Evolutionary conservation across 768 basidiomycete species (phyloP).

Genomic region (Tricholoma terreum): DNA sequence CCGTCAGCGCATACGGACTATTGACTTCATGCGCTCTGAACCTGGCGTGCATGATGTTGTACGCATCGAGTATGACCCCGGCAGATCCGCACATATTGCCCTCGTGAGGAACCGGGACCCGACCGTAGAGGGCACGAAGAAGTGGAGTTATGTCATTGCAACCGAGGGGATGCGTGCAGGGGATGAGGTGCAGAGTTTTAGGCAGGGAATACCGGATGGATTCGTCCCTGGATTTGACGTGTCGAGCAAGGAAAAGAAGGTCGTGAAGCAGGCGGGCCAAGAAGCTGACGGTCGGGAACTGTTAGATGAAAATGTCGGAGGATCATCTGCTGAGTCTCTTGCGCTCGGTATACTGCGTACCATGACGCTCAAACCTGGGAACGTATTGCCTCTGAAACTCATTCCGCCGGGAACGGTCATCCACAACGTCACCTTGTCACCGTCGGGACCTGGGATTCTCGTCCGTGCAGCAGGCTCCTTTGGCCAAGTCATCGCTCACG

Average conservation of each 20-base stretch:
- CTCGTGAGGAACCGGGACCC: conserved; percentile 66
- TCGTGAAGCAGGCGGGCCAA: conserved; percentile 13
- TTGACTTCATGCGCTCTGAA: conserved; percentile 83
- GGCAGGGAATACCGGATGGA: conserved; percentile 75
- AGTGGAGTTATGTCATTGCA: conserved; percentile 91
- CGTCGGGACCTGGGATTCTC: conserved; percentile 74
- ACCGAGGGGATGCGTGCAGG: conserved; percentile 88
- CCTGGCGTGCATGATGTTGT: conserved; percentile 85
- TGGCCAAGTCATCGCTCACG: conserved; percentile 78
- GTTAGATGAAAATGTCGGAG: conserved; percentile 12
- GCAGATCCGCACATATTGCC: conserved; percentile 91
- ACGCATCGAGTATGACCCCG: conserved; percentile 96
- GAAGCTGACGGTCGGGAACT: conserved; percentile 15
- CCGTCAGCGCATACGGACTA: conserved; percentile 73
- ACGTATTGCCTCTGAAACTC: conserved; percentile 86
- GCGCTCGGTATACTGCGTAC: conserved; percentile 84
- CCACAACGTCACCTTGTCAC: conserved; percentile 78
- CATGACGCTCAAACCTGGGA: conserved; percentile 83
- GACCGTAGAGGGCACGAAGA: conserved; percentile 47
- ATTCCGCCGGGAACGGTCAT: conserved; percentile 92
- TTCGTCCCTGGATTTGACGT: conserved; percentile 56
- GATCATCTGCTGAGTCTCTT: conserved; percentile 54
- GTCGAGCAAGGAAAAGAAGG: conserved; percentile 14
- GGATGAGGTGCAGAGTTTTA: conserved; percentile 82
- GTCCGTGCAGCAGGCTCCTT: conserved; percentile 88